Percentiles rank a stretch among this genome's conserved stretches.
phyloP scores from a whole-genome alignment of 2,329 filamentous ascomycete species.

The Hirsutella rhossiliensis region DNA sequence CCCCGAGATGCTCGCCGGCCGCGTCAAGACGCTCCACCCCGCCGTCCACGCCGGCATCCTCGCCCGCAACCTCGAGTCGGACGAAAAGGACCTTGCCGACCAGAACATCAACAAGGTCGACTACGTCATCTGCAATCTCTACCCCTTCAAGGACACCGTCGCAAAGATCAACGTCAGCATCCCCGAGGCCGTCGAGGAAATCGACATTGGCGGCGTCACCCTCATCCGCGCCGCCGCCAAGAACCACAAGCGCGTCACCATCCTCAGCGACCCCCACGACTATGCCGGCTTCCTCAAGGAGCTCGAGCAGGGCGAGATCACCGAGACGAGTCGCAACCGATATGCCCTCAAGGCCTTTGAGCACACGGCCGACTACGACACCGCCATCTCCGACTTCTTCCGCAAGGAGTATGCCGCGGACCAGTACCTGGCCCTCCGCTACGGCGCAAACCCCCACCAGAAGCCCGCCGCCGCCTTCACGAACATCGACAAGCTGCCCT shows the following conservation, averaged over 20 bases:
- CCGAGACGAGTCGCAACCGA: slow-evolving; percentile 70
- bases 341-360: slow-evolving; percentile 98
- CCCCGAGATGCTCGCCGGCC: slow-evolving; percentile 87
- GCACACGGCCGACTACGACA: slow-evolving; percentile 94
- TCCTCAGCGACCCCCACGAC: slow-evolving; percentile 86
- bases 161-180: slow-evolving; percentile 96
- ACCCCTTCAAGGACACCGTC: slow-evolving; percentile 98
- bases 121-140: slow-evolving; percentile 95
- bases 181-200: slow-evolving; percentile 93
- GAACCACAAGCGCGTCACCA: slow-evolving; percentile 92
- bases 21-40: slow-evolving; percentile 85
- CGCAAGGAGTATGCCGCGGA: slow-evolving; percentile 84
- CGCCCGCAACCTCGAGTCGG: slow-evolving; percentile 83
- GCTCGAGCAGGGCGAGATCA: slow-evolving; percentile 76
- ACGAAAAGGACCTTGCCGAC: slow-evolving; percentile 92
- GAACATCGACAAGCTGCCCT: slow-evolving; percentile 64
- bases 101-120: slow-evolving; percentile 94
- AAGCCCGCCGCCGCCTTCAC: slow-evolving; percentile 86
- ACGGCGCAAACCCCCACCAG: slow-evolving; percentile 96
- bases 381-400: slow-evolving; percentile 93
- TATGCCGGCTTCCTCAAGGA: slow-evolving; percentile 91
- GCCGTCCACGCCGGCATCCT: slow-evolving; percentile 87
- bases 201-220: slow-evolving; percentile 96
- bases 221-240: slow-evolving; percentile 93
- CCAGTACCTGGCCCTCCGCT: slow-evolving; percentile 78